phyloP scores from a whole-genome alignment of 2,329 filamentous ascomycete species.

The Beauveria asiatica region DNA sequence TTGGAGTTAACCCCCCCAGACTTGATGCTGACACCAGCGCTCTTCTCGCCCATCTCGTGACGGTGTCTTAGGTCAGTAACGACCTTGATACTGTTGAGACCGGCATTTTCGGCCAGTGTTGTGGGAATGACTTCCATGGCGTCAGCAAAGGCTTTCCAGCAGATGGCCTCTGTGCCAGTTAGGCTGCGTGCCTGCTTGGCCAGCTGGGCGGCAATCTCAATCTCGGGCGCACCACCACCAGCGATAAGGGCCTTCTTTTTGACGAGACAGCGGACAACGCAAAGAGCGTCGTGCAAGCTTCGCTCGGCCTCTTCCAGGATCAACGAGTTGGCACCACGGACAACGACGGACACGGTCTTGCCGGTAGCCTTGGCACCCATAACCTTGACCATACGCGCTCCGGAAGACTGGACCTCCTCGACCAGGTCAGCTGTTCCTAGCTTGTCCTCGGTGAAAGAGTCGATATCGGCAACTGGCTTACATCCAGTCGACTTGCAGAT shows the following conservation, averaged over 20 bases:
- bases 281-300: slow-evolving; percentile 92
- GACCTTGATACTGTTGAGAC: slow-evolving; percentile 96
- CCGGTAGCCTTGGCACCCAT: slow-evolving; percentile 77
- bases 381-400: slow-evolving; percentile 89
- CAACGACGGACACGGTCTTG: slow-evolving; percentile 91
- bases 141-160: slow-evolving; percentile 98
- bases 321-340: slow-evolving; percentile 84
- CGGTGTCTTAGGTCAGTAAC: slow-evolving; percentile 91
- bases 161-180: slow-evolving; percentile 89
- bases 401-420: slow-evolving; percentile 81
- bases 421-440: slow-evolving; percentile 87
- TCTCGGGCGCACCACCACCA: slow-evolving; percentile 91
- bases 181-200: slow-evolving; percentile 74
- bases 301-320: slow-evolving; percentile 97
- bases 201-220: slow-evolving; percentile 86
- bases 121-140: slow-evolving; percentile 96
- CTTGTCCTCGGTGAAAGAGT: slow-evolving; percentile 98
- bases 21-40: slow-evolving; percentile 96
- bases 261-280: slow-evolving; percentile 91
- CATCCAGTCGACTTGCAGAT: slow-evolving; percentile 98
- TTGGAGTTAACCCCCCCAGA: slow-evolving; percentile 94
- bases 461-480: slow-evolving; percentile 97
- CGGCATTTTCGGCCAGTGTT: slow-evolving; percentile 93
- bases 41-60: slow-evolving; percentile 90
- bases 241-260: slow-evolving; percentile 99